These are phyloP conservation scores for Discostella stelligera DNA, from an alignment of 352 stramenopile genomes.

Conservation along the genomic window DNA sequence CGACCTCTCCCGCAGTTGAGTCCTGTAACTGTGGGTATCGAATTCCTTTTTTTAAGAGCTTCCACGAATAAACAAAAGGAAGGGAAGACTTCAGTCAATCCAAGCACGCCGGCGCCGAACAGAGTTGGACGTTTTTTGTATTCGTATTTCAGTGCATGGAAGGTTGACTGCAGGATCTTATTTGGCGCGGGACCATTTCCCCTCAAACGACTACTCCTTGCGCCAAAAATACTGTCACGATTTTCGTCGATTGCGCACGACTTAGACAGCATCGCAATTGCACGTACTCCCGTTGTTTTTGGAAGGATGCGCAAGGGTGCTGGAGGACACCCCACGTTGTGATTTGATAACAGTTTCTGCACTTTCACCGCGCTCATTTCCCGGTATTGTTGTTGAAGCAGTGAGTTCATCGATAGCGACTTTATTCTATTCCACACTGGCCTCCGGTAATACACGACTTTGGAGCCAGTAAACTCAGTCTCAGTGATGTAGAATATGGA, in stretches of 20 bases:
- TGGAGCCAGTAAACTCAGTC: conserved; percentile 65
- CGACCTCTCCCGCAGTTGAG: neutral
- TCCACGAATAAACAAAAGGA: conserved; percentile 55
- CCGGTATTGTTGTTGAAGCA: conserved; percentile 48
- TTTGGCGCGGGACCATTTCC: conserved; percentile 46
- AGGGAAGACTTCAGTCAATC: conserved; percentile 68
- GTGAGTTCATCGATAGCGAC: conserved; percentile 56
- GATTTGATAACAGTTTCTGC: conserved; percentile 29
- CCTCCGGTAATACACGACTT: conserved; percentile 80
- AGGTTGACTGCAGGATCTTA: conserved; percentile 58
- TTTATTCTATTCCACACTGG: conserved; percentile 77
- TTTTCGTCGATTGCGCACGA: conserved; percentile 31
- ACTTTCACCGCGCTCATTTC: conserved; percentile 35
- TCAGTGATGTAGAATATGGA: conserved; percentile 82
- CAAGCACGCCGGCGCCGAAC: conserved; percentile 69
- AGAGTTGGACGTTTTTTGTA: conserved; percentile 34
- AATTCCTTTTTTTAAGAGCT: conserved; percentile 19
- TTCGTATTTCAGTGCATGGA: conserved; percentile 74
- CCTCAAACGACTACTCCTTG: neutral
- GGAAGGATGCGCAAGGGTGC: conserved; percentile 68
- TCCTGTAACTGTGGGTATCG: neutral
- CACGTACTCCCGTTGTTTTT: conserved; percentile 73
- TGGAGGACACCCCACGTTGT: conserved; percentile 60
- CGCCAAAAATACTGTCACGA: neutral
- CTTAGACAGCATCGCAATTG: conserved; percentile 73